Conservation (phyloP, 352 stramenopile species). For the Phytopythium montanum region DNA sequence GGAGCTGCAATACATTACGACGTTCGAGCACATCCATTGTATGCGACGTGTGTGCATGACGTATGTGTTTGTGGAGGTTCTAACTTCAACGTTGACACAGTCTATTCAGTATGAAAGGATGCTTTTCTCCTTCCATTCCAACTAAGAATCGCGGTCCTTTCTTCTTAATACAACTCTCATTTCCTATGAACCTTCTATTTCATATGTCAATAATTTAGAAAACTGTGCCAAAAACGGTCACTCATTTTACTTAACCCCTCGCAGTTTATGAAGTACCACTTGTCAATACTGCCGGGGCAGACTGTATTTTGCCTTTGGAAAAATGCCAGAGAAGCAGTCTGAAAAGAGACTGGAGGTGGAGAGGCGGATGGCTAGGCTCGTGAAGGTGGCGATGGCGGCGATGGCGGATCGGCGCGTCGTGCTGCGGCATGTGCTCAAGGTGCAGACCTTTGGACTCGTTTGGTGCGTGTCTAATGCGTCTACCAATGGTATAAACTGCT, state of each 20-base stretch:
- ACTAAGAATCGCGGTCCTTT: background rate
- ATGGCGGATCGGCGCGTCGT: background rate
- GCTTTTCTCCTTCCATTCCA: background rate
- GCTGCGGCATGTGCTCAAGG: constrained; percentile 6
- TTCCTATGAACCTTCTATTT: too few relatives aligned
- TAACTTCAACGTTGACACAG: background rate
- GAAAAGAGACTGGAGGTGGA: background rate
- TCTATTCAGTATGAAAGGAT: background rate
- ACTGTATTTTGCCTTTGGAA: too few relatives aligned
- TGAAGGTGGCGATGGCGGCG: background rate
- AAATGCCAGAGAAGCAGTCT: background rate
- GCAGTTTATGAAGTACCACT: too few relatives aligned
- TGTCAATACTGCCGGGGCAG: too few relatives aligned
- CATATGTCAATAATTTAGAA: too few relatives aligned
- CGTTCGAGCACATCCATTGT: background rate
- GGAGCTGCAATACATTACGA: background rate
- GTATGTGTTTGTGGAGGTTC: background rate
- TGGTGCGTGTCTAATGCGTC: background rate
- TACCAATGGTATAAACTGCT: background rate
- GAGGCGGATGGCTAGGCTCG: background rate
- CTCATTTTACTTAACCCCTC: too few relatives aligned
- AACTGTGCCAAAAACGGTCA: too few relatives aligned
- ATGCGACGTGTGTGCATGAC: background rate
- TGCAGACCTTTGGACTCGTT: constrained; percentile 1
- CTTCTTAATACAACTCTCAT: too few relatives aligned